Base-by-base conservation (phyloP, 495 filamentous ascomycete genomes). In the Geopyxis carbonaria region DNA sequence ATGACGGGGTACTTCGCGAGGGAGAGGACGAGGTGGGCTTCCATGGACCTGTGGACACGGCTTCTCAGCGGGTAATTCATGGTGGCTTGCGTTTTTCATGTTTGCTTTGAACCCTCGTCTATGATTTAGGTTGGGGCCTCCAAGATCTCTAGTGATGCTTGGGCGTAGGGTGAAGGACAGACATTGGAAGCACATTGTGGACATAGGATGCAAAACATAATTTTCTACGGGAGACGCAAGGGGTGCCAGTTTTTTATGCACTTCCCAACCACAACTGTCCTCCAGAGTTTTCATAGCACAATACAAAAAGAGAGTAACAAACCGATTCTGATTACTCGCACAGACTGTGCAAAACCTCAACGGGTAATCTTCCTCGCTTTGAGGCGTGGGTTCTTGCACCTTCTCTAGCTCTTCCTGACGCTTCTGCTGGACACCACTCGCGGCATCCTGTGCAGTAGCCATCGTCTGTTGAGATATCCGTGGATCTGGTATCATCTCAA, bases 321-420 rank as follows among this genome's bases (percentile, higher is more conserved):
- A 92, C 70, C 86, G 75, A 55, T 95, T 94, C 50, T 94, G 75
- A 55, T 99, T 95, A 50, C 83, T 93, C 3, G 89, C 89, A 60
- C 91, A 99, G 25, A 99, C 89, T 2, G 91, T 99, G 68, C 91
- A 99, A 63, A 95, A 94, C 51, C 78, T 89, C 29, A 99, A 67
- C 56, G 81, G 91, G 67, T 73, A 89, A 18, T 60, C 68, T 7
- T 60, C 59, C 22, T 6, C 14, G 33, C 31, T 14, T 36, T 36
- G 10, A 4, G 21, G 33, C 33, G 9, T 9, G 10, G 9, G 33
- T 22, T 36, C 18, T n/a, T n/a, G n/a, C n/a, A n/a, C n/a, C n/a
- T n/a, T n/a, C n/a, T n/a, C n/a, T n/a, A n/a, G n/a, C n/a, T n/a
- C n/a, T n/a, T n/a, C n/a, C n/a, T n/a, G n/a, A n/a, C n/a, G n/a